These are phyloP conservation scores for Rhizopogon salebrosus DNA, from an alignment of 768 basidiomycete genomes.

Conservation along the genomic window DNA sequence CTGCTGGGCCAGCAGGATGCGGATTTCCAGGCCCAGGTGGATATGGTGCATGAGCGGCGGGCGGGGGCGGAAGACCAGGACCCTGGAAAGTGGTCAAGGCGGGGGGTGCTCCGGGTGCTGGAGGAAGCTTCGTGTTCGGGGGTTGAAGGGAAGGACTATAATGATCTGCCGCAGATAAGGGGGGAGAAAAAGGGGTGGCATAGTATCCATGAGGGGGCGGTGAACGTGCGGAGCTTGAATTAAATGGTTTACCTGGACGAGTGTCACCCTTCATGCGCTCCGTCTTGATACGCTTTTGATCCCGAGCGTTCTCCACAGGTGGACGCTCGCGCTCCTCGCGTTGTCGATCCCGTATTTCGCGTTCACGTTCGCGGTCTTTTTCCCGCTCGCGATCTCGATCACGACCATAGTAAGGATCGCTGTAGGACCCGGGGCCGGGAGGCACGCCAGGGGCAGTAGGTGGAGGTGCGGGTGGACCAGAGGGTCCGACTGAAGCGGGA, in stretches of 20 bases:
- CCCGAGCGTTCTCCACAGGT: conserved; percentile 38
- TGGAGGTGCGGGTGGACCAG: conserved; percentile 28
- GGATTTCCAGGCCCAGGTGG: conserved; percentile 29
- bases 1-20: conserved; percentile 22
- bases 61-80: conserved; percentile 32
- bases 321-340: conserved; percentile 37
- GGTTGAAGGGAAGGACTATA: conserved; percentile 33
- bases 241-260: conserved; percentile 34
- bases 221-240: conserved; percentile 21
- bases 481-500: conserved; percentile 28
- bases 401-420: conserved; percentile 34
- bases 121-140: conserved; percentile 33
- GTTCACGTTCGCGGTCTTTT: conserved; percentile 36
- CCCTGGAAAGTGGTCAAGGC: conserved; percentile 29
- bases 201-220: conserved; percentile 29
- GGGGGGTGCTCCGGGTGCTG: conserved; percentile 16
- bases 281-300: conserved; percentile 57
- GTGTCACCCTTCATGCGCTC: conserved; percentile 40
- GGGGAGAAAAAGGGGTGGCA: conserved; percentile 16
- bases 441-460: conserved; percentile 24
- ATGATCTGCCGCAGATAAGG: conserved; percentile 25
- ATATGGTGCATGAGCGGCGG: conserved; percentile 26
- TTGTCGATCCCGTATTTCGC: conserved; percentile 33
- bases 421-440: conserved; percentile 28
- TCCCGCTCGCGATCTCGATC: conserved; percentile 37